phyloP scores from a whole-genome alignment of 176 grass and related monocot species.

The Thinopyrum elongatum region DNA sequence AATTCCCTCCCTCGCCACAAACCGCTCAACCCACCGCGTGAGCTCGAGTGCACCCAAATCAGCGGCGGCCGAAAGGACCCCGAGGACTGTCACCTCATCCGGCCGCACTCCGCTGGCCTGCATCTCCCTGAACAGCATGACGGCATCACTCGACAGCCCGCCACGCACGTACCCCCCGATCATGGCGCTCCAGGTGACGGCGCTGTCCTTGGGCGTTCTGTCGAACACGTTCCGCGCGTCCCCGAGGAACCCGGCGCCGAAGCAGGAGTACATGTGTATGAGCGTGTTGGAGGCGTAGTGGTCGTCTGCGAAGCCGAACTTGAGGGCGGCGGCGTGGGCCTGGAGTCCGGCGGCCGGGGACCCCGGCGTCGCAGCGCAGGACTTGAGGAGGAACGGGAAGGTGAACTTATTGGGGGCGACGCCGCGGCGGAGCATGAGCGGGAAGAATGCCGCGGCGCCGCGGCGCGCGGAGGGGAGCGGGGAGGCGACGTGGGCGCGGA shows the following conservation, averaged over 20 bases:
- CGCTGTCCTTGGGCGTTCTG: constrained; percentile 37
- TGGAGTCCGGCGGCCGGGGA: constrained; percentile 19
- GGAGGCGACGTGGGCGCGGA: constrained; percentile 42
- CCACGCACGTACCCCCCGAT: constrained; percentile 63
- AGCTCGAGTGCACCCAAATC: constrained; percentile 75
- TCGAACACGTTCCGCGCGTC: constrained; percentile 63
- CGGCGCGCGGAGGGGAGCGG: constrained; percentile 29
- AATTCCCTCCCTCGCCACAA: constrained; percentile 41
- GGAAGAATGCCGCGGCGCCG: constrained; percentile 39
- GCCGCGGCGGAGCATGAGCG: constrained; percentile 42
- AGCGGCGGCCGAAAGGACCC: constrained; percentile 46
- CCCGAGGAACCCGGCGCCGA: constrained; percentile 34
- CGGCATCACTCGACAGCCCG: constrained; percentile 44
- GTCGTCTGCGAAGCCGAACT: constrained; percentile 48
- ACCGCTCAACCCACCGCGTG: constrained; percentile 47
- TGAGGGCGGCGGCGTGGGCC: constrained; percentile 48
- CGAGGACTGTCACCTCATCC: constrained; percentile 51
- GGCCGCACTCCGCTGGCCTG: constrained; percentile 40
- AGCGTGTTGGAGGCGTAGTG: constrained; percentile 52
- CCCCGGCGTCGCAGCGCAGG: constrained; percentile 30
- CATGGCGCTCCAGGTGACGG: constrained; percentile 76
- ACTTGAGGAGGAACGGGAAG: constrained; percentile 53
- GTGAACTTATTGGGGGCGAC: constrained; percentile 47
- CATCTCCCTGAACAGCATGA: constrained; percentile 61
- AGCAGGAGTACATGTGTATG: constrained; percentile 55